Percentiles rank a stretch among this genome's conserved stretches.
Conservation (phyloP, 306 rosid genomes). For the Arachis hypogaea region DNA sequence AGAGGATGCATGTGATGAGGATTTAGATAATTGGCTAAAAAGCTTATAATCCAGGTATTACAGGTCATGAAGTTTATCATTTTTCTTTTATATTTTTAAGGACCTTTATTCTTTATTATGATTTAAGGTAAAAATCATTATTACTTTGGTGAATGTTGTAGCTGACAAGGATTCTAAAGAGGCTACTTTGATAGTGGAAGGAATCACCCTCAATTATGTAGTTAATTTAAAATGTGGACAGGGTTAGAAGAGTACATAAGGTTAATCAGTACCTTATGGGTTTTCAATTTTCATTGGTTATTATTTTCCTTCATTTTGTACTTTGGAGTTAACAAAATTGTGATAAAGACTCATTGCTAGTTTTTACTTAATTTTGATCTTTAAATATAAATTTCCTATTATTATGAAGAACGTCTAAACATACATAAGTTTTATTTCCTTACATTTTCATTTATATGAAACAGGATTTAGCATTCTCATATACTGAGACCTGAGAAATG, state of each 20-base stretch:
- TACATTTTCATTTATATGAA: no score
- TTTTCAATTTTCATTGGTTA: background rate
- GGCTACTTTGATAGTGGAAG: background rate
- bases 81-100: no score
- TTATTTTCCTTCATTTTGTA: no score
- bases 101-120: background rate
- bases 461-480: no score
- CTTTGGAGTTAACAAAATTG: background rate
- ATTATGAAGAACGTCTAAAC: no score
- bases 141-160: background rate
- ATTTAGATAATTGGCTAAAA: slow-evolving; percentile 24
- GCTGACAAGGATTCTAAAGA: slow-evolving; percentile 5
- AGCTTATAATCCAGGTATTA: slow-evolving; percentile 21
- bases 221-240: slow-evolving; percentile 23
- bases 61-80: background rate
- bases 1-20: slow-evolving; percentile 28
- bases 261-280: background rate
- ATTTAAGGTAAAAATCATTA: background rate
- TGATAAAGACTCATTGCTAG: background rate
- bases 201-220: background rate
- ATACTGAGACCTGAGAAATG: no score
- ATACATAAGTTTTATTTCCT: no score
- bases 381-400: background rate
- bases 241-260: background rate
- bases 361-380: slow-evolving; percentile 1